Conservation (phyloP, 2,329 filamentous ascomycete species). For the Pseudogymnoascus sp. region DNA sequence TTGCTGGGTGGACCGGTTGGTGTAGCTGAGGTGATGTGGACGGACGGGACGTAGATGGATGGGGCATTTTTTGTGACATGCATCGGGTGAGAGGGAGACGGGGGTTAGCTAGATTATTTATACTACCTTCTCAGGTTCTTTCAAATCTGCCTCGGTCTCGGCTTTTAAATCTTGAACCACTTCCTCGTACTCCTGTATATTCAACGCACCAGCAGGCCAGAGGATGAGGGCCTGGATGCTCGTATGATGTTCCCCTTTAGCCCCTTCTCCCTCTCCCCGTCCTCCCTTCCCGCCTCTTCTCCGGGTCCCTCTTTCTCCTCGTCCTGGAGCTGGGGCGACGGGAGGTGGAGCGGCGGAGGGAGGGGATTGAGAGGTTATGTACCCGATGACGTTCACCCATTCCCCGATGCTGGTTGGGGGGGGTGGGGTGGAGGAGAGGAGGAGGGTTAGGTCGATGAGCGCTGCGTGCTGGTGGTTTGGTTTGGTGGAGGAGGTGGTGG, state of each 20-base stretch:
- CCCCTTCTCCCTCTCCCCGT: background rate
- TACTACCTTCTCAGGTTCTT: no score
- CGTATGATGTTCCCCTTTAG: background rate
- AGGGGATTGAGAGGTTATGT: slow-evolving; percentile 41
- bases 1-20: no score
- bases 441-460: slow-evolving; percentile 61
- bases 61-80: no score
- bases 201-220: slow-evolving; percentile 68
- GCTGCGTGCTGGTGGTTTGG: slow-evolving; percentile 37
- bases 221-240: slow-evolving; percentile 66
- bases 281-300: background rate
- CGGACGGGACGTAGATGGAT: no score
- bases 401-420: slow-evolving; percentile 63
- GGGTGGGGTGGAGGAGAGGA: slow-evolving; percentile 57
- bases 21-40: no score
- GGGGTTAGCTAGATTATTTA: no score
- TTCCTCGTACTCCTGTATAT: slow-evolving; percentile 62
- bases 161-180: background rate
- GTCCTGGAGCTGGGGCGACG: background rate
- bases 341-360: background rate
- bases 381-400: slow-evolving; percentile 87
- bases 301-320: background rate
- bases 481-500: slow-evolving; percentile 27
- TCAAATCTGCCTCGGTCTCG: background rate
- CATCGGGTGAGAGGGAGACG: no score